Evolutionary conservation across 352 stramenopile genomes (phyloP).

Genomic region (Stramenopiles sp.): DNA sequence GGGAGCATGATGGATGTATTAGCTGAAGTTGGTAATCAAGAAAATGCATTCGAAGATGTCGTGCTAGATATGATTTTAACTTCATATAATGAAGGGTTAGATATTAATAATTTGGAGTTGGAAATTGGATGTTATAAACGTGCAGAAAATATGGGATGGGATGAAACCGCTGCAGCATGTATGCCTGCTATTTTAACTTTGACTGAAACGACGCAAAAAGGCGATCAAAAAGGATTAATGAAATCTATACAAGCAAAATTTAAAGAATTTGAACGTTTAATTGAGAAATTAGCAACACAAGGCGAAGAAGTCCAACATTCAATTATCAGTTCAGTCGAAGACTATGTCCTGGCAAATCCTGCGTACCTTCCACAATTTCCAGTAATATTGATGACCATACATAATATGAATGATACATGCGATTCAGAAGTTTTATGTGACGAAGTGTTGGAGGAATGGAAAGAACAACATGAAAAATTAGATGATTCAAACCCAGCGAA

Average conservation of each 20-base stretch:
- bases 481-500: no score
- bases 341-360: no score
- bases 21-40: background rate
- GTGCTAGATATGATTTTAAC: background rate
- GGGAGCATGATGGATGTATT: background rate
- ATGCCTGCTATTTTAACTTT: slow-evolving; percentile 36
- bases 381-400: no score
- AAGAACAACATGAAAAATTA: no score
- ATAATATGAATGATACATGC: no score
- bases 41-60: background rate
- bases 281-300: background rate
- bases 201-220: background rate
- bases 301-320: background rate
- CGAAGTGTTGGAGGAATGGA: no score
- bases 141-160: slow-evolving; percentile 40
- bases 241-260: background rate
- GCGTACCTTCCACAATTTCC: no score
- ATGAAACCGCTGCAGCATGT: slow-evolving; percentile 43
- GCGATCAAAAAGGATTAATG: background rate
- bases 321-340: background rate
- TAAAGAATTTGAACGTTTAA: background rate
- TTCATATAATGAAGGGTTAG: background rate
- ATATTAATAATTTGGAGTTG: slow-evolving; percentile 63
- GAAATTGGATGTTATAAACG: slow-evolving; percentile 82
- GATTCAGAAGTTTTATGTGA: no score